Conservation (phyloP, 2,329 filamentous ascomycete genomes). For the Leptographium lundbergii region DNA sequence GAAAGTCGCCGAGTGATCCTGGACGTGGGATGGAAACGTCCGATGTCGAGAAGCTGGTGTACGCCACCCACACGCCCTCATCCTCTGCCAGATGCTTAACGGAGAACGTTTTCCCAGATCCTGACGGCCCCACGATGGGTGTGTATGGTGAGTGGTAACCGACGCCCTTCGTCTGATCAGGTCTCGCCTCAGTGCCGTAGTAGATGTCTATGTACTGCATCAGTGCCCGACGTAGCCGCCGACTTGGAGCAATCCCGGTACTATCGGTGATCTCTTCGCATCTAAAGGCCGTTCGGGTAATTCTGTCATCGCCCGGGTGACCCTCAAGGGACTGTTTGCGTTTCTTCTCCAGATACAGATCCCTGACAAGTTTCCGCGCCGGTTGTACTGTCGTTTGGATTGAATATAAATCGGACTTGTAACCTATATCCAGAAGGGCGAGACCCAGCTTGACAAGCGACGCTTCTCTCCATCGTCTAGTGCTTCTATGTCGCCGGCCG, state of each 20-base stretch:
- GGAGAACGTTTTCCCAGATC: not conserved
- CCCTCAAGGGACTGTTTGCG: too few species aligned
- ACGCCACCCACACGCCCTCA: not conserved
- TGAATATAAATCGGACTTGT: too few species aligned
- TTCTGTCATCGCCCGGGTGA: too few species aligned
- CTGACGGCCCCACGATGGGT: not conserved
- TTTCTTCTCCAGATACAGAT: too few species aligned
- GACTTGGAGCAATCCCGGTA: not conserved
- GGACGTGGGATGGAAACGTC: not conserved
- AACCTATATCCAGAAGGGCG: too few species aligned
- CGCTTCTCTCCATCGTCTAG: too few species aligned
- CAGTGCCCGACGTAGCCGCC: not conserved
- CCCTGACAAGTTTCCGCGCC: too few species aligned
- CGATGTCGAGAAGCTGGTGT: not conserved
- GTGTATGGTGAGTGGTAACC: not conserved
- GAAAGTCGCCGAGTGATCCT: not conserved
- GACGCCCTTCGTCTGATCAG: too few species aligned
- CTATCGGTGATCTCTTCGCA: not conserved
- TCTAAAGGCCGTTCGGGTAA: not conserved
- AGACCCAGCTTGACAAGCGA: too few species aligned
- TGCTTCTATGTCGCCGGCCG: too few species aligned
- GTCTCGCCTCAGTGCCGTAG: not conserved
- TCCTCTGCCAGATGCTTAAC: slow-evolving; percentile 2
- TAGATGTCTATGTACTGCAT: not conserved
- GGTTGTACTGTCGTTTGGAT: too few species aligned